phyloP scores from a whole-genome alignment of 179 eudicot species.

The Vitellaria paradoxa region DNA sequence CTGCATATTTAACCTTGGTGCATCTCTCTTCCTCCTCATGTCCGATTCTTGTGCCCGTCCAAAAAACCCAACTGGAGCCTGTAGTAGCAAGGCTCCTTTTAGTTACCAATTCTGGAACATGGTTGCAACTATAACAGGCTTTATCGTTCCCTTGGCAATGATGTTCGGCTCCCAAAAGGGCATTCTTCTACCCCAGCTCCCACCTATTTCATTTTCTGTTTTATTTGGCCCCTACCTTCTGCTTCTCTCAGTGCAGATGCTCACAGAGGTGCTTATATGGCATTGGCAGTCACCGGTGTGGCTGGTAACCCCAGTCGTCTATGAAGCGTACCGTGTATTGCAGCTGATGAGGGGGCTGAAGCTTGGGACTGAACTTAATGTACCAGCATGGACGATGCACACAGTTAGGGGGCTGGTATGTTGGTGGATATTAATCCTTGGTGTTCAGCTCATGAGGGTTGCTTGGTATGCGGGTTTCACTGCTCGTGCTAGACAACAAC shows the following conservation, averaged over 20 bases:
- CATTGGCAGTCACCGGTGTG: constrained; percentile 95
- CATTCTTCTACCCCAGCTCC: constrained; percentile 60
- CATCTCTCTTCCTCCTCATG: constrained; percentile 84
- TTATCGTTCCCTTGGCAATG: constrained; percentile 53
- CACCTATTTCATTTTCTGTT: constrained; percentile 61
- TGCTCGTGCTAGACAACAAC: constrained; percentile 39
- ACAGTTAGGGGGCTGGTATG: constrained; percentile 79
- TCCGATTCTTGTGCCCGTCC: constrained; percentile 83
- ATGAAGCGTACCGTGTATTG: constrained; percentile 80
- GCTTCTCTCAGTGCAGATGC: constrained; percentile 74
- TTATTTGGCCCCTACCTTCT: constrained; percentile 88
- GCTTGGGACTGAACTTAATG: constrained; percentile 74
- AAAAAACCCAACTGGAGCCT: constrained; percentile 31
- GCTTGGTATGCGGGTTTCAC: constrained; percentile 96
- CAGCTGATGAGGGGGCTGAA: constrained; percentile 95
- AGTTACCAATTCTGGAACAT: constrained; percentile 83
- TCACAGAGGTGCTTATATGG: constrained; percentile 91
- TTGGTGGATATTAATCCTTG: constrained; percentile 93
- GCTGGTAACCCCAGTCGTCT: constrained; percentile 87
- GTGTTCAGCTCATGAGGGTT: constrained; percentile 97
- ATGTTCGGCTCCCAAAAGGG: constrained; percentile 61
- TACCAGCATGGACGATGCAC: constrained; percentile 77
- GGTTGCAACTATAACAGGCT: constrained; percentile 61
- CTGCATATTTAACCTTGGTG: constrained; percentile 90
- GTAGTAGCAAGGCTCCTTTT: constrained; percentile 57